A percentile compares a stretch with the other conserved stretches of the same genome.
These are phyloP conservation scores for Allium cepa DNA, from an alignment of 106 monocot genomes.

Conservation along the genomic window DNA sequence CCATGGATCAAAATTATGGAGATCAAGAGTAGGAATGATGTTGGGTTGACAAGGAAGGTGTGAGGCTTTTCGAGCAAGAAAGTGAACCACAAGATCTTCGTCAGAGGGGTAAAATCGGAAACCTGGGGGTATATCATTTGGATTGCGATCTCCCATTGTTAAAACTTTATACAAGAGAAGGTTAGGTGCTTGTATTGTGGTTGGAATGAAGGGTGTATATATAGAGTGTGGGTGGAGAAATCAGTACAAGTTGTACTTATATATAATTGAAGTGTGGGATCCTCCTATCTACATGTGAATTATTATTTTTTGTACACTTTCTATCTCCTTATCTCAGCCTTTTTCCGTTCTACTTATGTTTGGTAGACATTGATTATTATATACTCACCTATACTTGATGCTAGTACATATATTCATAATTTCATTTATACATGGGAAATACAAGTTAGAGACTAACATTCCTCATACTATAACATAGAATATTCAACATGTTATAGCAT, in stretches of 20 bases:
- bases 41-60: slow-evolving; percentile 51
- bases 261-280: background rate
- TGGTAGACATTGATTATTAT: background rate
- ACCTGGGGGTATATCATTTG: slow-evolving; percentile 45
- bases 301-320: background rate
- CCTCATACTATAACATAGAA: no score
- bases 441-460: background rate
- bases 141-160: slow-evolving; percentile 3
- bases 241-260: background rate
- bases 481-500: no score
- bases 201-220: background rate
- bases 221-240: background rate
- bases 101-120: slow-evolving; percentile 91
- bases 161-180: background rate
- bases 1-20: slow-evolving; percentile 62
- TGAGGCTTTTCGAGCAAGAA: slow-evolving; percentile 59
- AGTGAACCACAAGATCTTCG: slow-evolving; percentile 82
- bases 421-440: background rate
- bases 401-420: background rate
- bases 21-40: slow-evolving; percentile 71
- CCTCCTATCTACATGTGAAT: background rate
- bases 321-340: background rate
- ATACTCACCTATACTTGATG: background rate
- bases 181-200: background rate
- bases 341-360: background rate